Base-by-base conservation (phyloP, 805 yeast species). In the Ascoidea rubescens region DNA sequence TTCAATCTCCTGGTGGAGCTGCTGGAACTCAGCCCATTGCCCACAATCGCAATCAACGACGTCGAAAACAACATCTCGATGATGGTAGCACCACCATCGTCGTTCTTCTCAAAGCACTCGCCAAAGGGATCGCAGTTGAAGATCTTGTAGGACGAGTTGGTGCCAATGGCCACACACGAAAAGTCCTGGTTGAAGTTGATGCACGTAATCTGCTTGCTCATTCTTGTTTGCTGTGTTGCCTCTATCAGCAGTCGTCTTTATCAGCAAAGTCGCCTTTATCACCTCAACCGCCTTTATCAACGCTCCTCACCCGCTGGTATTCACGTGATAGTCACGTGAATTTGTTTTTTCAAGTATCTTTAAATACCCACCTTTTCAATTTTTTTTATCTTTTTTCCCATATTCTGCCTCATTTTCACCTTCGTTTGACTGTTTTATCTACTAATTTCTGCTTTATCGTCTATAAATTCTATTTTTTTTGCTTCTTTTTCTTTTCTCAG, bases 61-160 rank as follows among this genome's bases (percentile, higher is more conserved):
- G 98, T 88, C 47, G 89, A 75, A 62, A 89, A 91, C 31, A 91
- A 75, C 97, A 93, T 90, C 63, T 89, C 96, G 8, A 88, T 81
- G 1, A 86, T 74, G 31, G 77, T 72, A 5, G 78, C 71, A 4
- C 79, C 73, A 48, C 78, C 75, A 56, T 65, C 72, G 64, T 59
- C 62, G 62, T 61, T 53, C 53, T 65, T 69, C 28, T 68, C 72
- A 61, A 79, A 83, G 60, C 87, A 84, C 57, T 75, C 77, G 8
- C 90, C 90, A 65, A 87, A 84, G 14, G 96, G 96, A 57, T 85
- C 89, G 66, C 96, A 89, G 62, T 87, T 87, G 72, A 77, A 91
- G 48, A 91, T 85, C 59, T 77, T 77, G 64, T 86, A 82, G 10
- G 84, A 79, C 47, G 70, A 69, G 47, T 74, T 73, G 5, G 83